Conservation (phyloP, 164 flowering plant species). For the Nymphaea colorata region DNA sequence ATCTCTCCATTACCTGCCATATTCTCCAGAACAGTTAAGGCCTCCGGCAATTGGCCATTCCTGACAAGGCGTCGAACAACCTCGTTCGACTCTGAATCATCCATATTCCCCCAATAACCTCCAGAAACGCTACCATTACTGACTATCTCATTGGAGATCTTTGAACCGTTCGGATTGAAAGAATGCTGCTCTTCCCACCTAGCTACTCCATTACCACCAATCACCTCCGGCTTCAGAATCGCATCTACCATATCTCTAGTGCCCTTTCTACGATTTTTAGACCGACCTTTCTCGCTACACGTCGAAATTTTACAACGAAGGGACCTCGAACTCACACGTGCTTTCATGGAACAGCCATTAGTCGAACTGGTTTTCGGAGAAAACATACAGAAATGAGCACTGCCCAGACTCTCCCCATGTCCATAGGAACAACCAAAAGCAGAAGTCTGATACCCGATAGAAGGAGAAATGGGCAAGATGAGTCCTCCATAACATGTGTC, state of each 20-base stretch:
- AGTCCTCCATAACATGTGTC: constrained; percentile 37
- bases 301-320: neutral
- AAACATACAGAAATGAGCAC: no score
- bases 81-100: constrained; percentile 48
- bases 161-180: constrained; percentile 13
- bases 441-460: neutral
- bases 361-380: neutral
- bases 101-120: neutral
- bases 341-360: neutral
- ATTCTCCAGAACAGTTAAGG: constrained; percentile 39
- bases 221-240: neutral
- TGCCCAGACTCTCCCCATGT: neutral
- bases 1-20: constrained; percentile 54
- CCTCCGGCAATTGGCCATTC: constrained; percentile 55
- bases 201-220: neutral
- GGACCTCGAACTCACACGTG: neutral
- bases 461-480: neutral
- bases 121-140: constrained; percentile 11
- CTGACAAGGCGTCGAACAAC: constrained; percentile 45
- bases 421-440: neutral
- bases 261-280: neutral
- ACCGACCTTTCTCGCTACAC: neutral
- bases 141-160: constrained; percentile 13
- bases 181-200: constrained; percentile 1
- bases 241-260: neutral